Evolutionary conservation across 2,329 filamentous ascomycete species (phyloP).

Genomic region (Leptodontidium sp.): DNA sequence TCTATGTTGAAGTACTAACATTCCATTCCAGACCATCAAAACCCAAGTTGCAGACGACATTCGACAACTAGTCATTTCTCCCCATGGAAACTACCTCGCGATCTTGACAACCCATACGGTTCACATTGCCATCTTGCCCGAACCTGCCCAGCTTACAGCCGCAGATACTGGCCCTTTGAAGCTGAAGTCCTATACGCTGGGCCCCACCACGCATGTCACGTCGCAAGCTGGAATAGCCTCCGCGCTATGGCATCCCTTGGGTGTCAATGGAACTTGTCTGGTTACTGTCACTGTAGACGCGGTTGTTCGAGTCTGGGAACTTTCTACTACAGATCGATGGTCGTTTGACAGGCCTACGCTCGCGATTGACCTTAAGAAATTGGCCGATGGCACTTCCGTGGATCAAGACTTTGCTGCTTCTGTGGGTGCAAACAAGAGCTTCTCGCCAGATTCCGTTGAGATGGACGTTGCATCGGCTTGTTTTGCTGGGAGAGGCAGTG

Average conservation of each 20-base stretch:
- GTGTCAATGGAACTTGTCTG: constrained; percentile 80
- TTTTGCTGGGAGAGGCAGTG: constrained; percentile 72
- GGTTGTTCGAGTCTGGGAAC: constrained; percentile 88
- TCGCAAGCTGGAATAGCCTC: constrained; percentile 83
- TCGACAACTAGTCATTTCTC: constrained; percentile 84
- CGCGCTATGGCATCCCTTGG: constrained; percentile 91
- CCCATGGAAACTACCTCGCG: constrained; percentile 81
- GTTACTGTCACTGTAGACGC: constrained; percentile 91
- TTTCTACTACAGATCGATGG: constrained; percentile 83
- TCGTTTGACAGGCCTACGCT: constrained; percentile 86
- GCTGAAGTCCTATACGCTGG: constrained; percentile 88
- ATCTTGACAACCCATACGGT: constrained; percentile 88
- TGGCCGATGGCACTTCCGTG: constrained; percentile 82
- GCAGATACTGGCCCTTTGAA: constrained; percentile 75
- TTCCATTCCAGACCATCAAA: constrained; percentile 69
- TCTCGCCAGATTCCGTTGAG: constrained; percentile 88
- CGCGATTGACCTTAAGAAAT: constrained; percentile 86
- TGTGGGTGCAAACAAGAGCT: constrained; percentile 77
- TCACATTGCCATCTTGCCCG: constrained; percentile 86
- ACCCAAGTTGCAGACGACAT: constrained; percentile 83
- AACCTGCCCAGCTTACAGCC: constrained; percentile 76
- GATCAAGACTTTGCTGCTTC: constrained; percentile 87
- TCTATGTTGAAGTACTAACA: constrained; percentile 33
- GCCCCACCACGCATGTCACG: constrained; percentile 89
- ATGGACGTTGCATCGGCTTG: constrained; percentile 93